Base-by-base conservation (phyloP, 306 rosid species). In the Mimosa pudica region DNA sequence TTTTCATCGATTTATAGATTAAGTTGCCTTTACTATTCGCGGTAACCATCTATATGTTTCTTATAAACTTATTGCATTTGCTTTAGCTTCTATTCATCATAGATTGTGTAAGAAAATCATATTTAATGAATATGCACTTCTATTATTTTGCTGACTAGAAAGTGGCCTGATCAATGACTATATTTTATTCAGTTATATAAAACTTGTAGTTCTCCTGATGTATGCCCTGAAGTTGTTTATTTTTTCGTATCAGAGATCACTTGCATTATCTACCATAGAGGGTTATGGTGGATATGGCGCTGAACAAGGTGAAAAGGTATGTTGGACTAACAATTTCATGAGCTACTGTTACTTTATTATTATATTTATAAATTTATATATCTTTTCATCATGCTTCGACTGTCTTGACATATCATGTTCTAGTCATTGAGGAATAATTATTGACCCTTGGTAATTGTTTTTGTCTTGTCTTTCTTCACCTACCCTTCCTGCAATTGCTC, bases 271-370 rank as follows among this genome's bases (percentile, higher is more conserved):
- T 36, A 95, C 98, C 62, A 12, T 87, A 13, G 94, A 93, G 82
- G 99, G 98, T 81, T 95, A 93, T 55, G 93, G 97, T 86, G 99
- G 99, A 70, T 95, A 95, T 81, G 99, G 99, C 78, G 85, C 94
- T 32, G 99, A 95, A 85, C 99, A 95, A 80, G 99, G 99, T 66
- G 99, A 95, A 90, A 91, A 88, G 93, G 99, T 93, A 87, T 73
- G 82, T 33, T 75, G 46, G 69, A 32, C 51, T 42, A 17, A 65
- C 44, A 71, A 73, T 41, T 79, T 78, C 14, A 33, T 67, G 69
- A 71, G 74, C 4, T 48, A 70, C 74, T 64, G 5, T 16, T 54
- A 51, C 35, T 60, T 83, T 73, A 35, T 54, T 55, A 79, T 79
- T 80, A 24, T 24, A 24, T 24, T 24, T 24, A 24, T 24, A 24